phyloP scores from a whole-genome alignment of 2,329 filamentous ascomycete genomes.

The Lecanicillium sp. region DNA sequence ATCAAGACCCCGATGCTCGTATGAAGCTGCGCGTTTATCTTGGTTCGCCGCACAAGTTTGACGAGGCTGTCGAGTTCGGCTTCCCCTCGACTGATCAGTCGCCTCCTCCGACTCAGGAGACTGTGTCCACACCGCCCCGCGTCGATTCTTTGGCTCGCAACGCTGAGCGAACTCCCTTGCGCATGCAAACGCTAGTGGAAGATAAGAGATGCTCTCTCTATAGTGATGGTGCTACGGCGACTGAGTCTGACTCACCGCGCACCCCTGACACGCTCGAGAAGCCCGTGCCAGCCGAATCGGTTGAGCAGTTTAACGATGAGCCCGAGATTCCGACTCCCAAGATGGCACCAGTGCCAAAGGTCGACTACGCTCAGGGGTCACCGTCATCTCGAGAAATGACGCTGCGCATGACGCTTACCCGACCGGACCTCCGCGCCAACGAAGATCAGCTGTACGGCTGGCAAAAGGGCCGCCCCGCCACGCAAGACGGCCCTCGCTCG shows the following conservation, averaged over 20 bases:
- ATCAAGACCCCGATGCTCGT: conserved; percentile 82
- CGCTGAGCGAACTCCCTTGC: background rate
- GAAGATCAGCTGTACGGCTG: conserved; percentile 68
- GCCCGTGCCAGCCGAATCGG: conserved; percentile 14
- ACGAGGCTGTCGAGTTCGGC: conserved; percentile 92
- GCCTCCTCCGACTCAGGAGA: conserved; percentile 6
- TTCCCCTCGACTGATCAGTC: conserved; percentile 61
- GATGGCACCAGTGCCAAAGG: conserved; percentile 17
- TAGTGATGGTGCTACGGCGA: conserved; percentile 46
- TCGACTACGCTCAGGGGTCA: conserved; percentile 42
- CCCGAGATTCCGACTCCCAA: conserved; percentile 18
- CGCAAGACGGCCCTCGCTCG: conserved; percentile 21
- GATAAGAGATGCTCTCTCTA: conserved; percentile 50
- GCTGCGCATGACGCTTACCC: conserved; percentile 86
- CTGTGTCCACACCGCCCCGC: conserved; percentile 7
- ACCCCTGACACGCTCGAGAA: conserved; percentile 45
- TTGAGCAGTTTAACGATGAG: conserved; percentile 1
- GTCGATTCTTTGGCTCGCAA: conserved; percentile 6
- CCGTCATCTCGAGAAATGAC: conserved; percentile 78
- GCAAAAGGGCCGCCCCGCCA: conserved; percentile 34
- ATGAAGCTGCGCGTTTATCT: conserved; percentile 80
- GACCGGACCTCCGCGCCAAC: conserved; percentile 73
- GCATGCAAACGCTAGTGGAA: conserved; percentile 45
- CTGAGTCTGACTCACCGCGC: conserved; percentile 52
- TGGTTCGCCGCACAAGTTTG: conserved; percentile 87